These are phyloP conservation scores for Penicillium simplicissimum DNA, from an alignment of 495 filamentous ascomycete genomes.

Conservation along the genomic window DNA sequence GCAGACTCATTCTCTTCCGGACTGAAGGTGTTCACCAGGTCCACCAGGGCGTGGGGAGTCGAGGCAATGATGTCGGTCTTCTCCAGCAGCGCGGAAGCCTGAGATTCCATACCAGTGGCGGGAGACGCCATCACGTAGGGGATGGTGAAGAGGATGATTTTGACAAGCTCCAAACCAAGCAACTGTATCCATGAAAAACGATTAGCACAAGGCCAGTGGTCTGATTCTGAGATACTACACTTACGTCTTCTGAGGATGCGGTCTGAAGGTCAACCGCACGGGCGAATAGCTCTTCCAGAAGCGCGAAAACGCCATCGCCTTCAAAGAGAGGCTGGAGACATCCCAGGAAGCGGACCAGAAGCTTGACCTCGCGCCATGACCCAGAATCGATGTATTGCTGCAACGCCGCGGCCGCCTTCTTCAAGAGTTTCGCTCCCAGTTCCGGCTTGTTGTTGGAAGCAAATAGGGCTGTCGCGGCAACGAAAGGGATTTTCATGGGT, in stretches of 20 bases:
- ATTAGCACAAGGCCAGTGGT: conserved; percentile 21
- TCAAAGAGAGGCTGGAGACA: conserved; percentile 77
- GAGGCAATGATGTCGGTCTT: conserved; percentile 91
- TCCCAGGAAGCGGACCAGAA: conserved; percentile 81
- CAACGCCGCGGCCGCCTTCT: conserved; percentile 53
- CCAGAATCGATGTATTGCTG: conserved; percentile 67
- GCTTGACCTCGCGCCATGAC: conserved; percentile 88
- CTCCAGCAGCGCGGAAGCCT: conserved; percentile 75
- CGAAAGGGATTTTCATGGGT: conserved; percentile 93
- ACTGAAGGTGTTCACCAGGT: conserved; percentile 80
- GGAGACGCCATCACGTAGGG: conserved; percentile 85
- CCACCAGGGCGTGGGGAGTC: conserved; percentile 77
- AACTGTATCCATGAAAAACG: conserved; percentile 30
- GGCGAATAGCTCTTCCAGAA: conserved; percentile 82
- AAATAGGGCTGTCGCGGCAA: conserved; percentile 76
- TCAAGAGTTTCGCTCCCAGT: conserved; percentile 66
- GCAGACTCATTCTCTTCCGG: conserved; percentile 52
- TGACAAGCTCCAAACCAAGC: conserved; percentile 84
- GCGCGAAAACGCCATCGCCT: conserved; percentile 80
- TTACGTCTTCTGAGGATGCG: conserved; percentile 84
- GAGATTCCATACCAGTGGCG: conserved; percentile 61
- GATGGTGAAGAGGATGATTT: conserved; percentile 90
- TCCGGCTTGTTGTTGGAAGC: conserved; percentile 74
- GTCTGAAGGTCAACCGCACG: conserved; percentile 87
- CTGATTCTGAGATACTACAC: conserved; percentile 26